Evolutionary conservation across 768 basidiomycete genomes (phyloP).

Genomic region (Lenzites betulinus): DNA sequence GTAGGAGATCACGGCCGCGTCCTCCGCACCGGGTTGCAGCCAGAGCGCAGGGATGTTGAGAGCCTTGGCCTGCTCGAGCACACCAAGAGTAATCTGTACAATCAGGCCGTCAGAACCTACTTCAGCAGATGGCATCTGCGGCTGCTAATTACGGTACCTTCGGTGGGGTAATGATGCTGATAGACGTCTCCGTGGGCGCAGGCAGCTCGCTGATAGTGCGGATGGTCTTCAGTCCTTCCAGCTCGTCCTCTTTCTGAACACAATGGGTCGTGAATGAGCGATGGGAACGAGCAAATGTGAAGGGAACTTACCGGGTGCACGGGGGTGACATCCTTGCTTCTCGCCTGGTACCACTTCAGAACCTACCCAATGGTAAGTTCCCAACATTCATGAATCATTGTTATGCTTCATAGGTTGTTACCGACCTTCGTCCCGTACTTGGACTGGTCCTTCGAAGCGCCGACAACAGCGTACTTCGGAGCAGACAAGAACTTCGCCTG

Average conservation of each 20-base stretch:
- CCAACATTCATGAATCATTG: background rate
- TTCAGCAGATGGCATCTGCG: too few relatives aligned
- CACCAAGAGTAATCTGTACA: constrained; percentile 63
- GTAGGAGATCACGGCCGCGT: constrained; percentile 60
- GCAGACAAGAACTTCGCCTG: constrained; percentile 59
- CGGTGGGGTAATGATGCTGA: constrained; percentile 79
- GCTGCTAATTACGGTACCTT: constrained; percentile 45
- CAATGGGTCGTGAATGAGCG: background rate
- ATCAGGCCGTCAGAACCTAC: background rate
- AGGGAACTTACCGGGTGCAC: constrained; percentile 64
- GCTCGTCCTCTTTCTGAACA: constrained; percentile 62
- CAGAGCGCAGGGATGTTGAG: constrained; percentile 77
- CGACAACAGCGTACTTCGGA: constrained; percentile 73
- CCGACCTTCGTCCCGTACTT: constrained; percentile 79
- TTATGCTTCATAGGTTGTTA: too few relatives aligned
- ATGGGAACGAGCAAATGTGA: background rate
- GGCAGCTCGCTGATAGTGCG: constrained; percentile 56
- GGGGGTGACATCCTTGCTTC: constrained; percentile 62
- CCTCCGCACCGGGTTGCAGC: constrained; percentile 89
- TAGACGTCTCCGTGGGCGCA: constrained; percentile 63
- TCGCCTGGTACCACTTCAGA: constrained; percentile 72
- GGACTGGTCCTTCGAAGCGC: constrained; percentile 75
- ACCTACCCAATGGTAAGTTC: constrained; percentile 45
- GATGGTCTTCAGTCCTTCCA: constrained; percentile 67
- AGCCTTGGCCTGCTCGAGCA: constrained; percentile 69